Percentiles rank a stretch among this genome's conserved stretches.
Conservation (phyloP, 2,329 filamentous ascomycete species). For the Sclerotinia trifoliorum region DNA sequence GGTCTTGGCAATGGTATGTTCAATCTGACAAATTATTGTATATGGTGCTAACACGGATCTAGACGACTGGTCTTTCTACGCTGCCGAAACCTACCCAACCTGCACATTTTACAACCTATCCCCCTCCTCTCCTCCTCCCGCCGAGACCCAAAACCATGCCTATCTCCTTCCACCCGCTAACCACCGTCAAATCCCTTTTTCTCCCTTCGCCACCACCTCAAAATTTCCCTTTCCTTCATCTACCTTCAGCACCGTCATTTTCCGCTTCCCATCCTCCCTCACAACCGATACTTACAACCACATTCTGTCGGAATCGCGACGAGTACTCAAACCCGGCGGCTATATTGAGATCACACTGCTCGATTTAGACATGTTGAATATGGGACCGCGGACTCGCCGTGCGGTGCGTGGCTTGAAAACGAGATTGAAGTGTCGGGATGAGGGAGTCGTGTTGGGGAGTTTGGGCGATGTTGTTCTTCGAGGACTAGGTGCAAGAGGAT, state of each 20-base stretch:
- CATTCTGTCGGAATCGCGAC: constrained; percentile 71
- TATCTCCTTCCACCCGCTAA: constrained; percentile 63
- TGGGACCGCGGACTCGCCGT: constrained; percentile 69
- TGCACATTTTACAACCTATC: constrained; percentile 77
- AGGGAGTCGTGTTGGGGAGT: constrained; percentile 59
- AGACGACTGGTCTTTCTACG: constrained; percentile 85
- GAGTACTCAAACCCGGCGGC: constrained; percentile 74
- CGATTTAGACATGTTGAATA: constrained; percentile 78
- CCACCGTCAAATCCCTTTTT: constrained; percentile 71
- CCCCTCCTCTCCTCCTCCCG: constrained; percentile 48
- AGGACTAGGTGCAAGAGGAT: constrained; percentile 66
- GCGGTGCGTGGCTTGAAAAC: constrained; percentile 71
- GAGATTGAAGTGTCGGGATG: constrained; percentile 59
- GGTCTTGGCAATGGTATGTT: constrained; percentile 68
- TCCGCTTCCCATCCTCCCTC: constrained; percentile 71
- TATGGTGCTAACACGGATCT: constrained; percentile 16
- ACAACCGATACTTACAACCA: constrained; percentile 68
- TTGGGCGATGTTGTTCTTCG: constrained; percentile 62
- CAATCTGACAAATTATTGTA: background rate
- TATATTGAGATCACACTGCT: constrained; percentile 77
- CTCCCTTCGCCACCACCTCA: constrained; percentile 40
- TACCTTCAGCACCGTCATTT: constrained; percentile 73
- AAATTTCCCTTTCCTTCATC: constrained; percentile 74
- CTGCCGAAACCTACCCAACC: constrained; percentile 73
- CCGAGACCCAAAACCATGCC: constrained; percentile 42